A percentile compares a stretch with the other conserved stretches of the same genome.
phyloP scores from a whole-genome alignment of 1,284 basidiomycete species.

The Tilletia setariae region DNA sequence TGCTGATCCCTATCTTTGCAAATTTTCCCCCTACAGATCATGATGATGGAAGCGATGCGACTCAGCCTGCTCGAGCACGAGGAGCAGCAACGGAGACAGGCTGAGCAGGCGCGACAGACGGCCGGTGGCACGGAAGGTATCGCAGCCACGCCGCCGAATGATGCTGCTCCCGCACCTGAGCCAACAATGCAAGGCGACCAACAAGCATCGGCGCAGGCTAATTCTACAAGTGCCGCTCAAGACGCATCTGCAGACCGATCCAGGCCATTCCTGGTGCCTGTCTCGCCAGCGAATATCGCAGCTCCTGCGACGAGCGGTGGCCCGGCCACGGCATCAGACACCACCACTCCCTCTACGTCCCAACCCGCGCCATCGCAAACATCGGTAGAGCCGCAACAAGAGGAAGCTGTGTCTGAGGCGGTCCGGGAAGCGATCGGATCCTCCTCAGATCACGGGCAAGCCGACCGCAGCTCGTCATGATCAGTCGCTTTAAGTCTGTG shows the following conservation, averaged over 20 bases:
- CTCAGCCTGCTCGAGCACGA: slow-evolving; percentile 85
- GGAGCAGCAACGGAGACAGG: slow-evolving; percentile 56
- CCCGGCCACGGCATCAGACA: no score
- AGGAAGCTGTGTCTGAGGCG: slow-evolving; percentile 18
- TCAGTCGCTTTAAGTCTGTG: no score
- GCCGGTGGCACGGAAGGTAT: slow-evolving; percentile 14
- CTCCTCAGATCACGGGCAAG: no score
- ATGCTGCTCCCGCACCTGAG: slow-evolving; percentile 17
- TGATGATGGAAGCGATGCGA: slow-evolving; percentile 99
- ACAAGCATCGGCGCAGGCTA: no score
- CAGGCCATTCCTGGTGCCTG: no score
- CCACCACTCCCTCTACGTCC: no score
- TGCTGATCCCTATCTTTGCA: background rate
- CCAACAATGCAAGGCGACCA: background rate
- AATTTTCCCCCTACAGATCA: slow-evolving; percentile 67
- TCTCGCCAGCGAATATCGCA: no score
- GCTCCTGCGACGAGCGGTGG: no score
- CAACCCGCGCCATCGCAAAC: background rate
- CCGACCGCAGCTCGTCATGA: no score
- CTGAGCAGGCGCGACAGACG: slow-evolving; percentile 42
- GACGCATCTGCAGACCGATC: no score
- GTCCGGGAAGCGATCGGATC: slow-evolving; percentile 23
- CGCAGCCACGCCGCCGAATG: slow-evolving; percentile 1
- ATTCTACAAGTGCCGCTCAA: no score
- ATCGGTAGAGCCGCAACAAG: slow-evolving; percentile 12